Evolutionary conservation across 192 early-diverging fungal genomes (phyloP).

Genomic region (Entomortierella parvispora): DNA sequence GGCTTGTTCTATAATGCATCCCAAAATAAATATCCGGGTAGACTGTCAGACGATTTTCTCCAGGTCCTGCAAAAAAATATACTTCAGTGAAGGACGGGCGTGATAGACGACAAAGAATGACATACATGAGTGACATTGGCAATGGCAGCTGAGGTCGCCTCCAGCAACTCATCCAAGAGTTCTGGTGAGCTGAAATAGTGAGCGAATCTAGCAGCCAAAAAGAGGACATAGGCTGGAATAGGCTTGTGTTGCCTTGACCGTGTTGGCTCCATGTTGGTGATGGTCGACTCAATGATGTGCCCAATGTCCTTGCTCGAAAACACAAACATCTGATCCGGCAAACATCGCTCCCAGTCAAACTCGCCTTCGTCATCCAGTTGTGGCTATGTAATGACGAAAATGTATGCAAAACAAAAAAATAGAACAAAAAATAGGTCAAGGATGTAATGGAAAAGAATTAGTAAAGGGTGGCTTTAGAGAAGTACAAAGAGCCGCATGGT

Average conservation of each 20-base stretch:
- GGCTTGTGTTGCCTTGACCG: constrained; percentile 69
- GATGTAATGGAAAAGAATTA: not conserved
- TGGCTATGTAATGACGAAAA: constrained; percentile 21
- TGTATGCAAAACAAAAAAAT: not conserved
- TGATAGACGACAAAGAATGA: not conserved
- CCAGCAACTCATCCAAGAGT: constrained; percentile 76
- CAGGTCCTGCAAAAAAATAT: too few relatives aligned
- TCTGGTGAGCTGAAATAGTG: constrained; percentile 81
- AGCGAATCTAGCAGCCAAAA: constrained; percentile 89
- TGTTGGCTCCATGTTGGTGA: constrained; percentile 73
- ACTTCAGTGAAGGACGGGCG: too few relatives aligned
- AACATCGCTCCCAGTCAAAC: constrained; percentile 86
- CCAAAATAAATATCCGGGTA: not conserved
- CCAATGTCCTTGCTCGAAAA: constrained; percentile 79
- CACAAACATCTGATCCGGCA: constrained; percentile 96
- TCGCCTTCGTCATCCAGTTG: constrained; percentile 57
- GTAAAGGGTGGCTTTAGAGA: not conserved
- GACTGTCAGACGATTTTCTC: too few relatives aligned
- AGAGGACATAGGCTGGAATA: constrained; percentile 88
- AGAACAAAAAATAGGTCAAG: not conserved
- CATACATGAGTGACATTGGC: constrained; percentile 64
- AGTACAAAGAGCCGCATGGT: constrained; percentile 13
- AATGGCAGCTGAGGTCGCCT: constrained; percentile 65
- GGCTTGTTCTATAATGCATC: constrained; percentile 47
- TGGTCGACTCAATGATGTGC: constrained; percentile 76